A percentile compares a stretch with the other conserved stretches of the same genome.
These are phyloP conservation scores for Russula compacta DNA, from an alignment of 768 basidiomycete genomes.

Conservation along the genomic window DNA sequence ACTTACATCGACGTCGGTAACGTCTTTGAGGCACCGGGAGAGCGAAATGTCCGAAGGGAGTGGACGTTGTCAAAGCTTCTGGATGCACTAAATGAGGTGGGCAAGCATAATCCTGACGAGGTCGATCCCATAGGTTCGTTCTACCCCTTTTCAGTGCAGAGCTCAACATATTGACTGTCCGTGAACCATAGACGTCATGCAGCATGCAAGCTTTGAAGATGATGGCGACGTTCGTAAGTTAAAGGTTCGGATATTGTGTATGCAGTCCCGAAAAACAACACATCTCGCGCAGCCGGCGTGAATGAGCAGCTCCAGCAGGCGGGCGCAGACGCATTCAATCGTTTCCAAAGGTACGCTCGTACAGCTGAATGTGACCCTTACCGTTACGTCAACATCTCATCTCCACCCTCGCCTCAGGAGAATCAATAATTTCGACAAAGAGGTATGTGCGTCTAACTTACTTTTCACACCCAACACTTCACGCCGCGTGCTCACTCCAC, in stretches of 20 bases:
- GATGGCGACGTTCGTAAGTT: constrained; percentile 63
- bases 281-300: constrained; percentile 39
- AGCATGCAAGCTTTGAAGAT: constrained; percentile 49
- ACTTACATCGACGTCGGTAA: constrained; percentile 2
- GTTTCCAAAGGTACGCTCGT: constrained; percentile 46
- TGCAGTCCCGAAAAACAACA: not conserved
- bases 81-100: constrained; percentile 38
- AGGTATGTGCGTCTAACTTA: constrained; percentile 32
- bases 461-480: constrained; percentile 10
- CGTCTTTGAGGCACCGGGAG: constrained; percentile 2
- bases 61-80: constrained; percentile 41
- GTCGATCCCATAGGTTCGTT: constrained; percentile 26
- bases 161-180: not conserved
- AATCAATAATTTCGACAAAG: constrained; percentile 55
- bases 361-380: not conserved
- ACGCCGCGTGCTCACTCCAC: not conserved
- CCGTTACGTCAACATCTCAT: constrained; percentile 1
- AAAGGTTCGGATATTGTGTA: not conserved
- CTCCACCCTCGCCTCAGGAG: constrained; percentile 31
- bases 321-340: constrained; percentile 57
- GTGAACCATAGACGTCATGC: constrained; percentile 20
- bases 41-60: constrained; percentile 26
- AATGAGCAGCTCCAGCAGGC: constrained; percentile 60
- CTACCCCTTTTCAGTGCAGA: not conserved
- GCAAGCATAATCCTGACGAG: constrained; percentile 29